Evolutionary conservation across 768 basidiomycete species (phyloP).

Genomic region (Chalciporus piperatus): DNA sequence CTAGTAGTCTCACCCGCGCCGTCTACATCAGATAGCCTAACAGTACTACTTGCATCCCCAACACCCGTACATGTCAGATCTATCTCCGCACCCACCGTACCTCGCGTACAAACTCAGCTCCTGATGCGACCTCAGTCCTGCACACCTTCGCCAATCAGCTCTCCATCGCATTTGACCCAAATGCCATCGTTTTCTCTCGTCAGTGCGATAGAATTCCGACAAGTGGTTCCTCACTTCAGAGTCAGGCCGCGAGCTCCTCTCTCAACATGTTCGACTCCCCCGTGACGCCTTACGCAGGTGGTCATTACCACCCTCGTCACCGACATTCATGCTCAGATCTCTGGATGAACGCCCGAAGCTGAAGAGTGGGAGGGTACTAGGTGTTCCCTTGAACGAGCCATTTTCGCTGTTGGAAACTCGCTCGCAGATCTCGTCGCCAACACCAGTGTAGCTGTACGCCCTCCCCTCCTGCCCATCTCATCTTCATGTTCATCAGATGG

Average conservation of each 20-base stretch:
- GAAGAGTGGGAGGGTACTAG: no score
- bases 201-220: conserved; percentile 93
- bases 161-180: conserved; percentile 39
- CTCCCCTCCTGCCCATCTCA: no score
- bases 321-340: conserved; percentile 45
- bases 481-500: no score
- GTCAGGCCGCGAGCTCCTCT: conserved; percentile 58
- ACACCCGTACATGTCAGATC: conserved; percentile 38
- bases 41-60: conserved; percentile 29
- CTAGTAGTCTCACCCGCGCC: conserved; percentile 11
- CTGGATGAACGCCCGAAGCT: no score
- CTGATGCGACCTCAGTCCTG: conserved; percentile 41
- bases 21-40: conserved; percentile 7
- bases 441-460: conserved; percentile 86
- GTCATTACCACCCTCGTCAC: conserved; percentile 58
- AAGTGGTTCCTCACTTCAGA: conserved; percentile 82
- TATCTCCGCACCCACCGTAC: conserved; percentile 34
- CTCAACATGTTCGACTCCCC: conserved; percentile 65
- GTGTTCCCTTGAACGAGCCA: no score
- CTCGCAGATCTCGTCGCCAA: conserved; percentile 97
- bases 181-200: conserved; percentile 89
- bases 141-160: conserved; percentile 48
- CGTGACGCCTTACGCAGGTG: conserved; percentile 70
- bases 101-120: conserved; percentile 40
- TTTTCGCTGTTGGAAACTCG: conserved; percentile 96